Conservation (phyloP, 495 filamentous ascomycete genomes). For the Penicillium daleae region DNA sequence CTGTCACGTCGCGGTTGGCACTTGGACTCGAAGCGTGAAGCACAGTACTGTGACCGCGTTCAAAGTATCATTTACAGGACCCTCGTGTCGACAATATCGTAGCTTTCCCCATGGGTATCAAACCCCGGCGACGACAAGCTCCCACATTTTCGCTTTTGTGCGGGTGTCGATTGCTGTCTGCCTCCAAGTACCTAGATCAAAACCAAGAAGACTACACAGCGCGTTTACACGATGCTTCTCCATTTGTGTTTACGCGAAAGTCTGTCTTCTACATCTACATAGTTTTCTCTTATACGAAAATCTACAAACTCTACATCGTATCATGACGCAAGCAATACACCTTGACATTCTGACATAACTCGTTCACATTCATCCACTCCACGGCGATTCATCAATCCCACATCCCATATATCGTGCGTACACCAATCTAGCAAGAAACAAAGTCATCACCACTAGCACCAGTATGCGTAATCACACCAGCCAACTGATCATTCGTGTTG, state of each 20-base stretch:
- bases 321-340: background rate
- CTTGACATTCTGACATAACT: background rate
- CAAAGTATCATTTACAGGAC: background rate
- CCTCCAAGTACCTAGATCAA: constrained; percentile 39
- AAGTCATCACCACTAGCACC: constrained; percentile 70
- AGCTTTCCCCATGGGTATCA: constrained; percentile 23
- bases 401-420: too few species aligned
- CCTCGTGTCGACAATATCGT: background rate
- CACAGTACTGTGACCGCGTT: too few species aligned
- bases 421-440: constrained; percentile 53
- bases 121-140: constrained; percentile 39
- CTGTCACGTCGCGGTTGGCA: background rate
- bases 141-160: constrained; percentile 28
- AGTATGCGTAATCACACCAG: constrained; percentile 68
- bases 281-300: background rate
- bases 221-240: constrained; percentile 24
- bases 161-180: constrained; percentile 41
- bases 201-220: constrained; percentile 21
- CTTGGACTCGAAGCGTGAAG: too few species aligned
- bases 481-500: constrained; percentile 53
- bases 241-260: constrained; percentile 31
- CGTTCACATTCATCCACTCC: background rate
- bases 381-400: too few species aligned
- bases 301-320: too few species aligned
- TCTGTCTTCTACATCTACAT: constrained; percentile 29